Conservation (phyloP, 2,329 filamentous ascomycete genomes). For the Botrytis fabae region DNA sequence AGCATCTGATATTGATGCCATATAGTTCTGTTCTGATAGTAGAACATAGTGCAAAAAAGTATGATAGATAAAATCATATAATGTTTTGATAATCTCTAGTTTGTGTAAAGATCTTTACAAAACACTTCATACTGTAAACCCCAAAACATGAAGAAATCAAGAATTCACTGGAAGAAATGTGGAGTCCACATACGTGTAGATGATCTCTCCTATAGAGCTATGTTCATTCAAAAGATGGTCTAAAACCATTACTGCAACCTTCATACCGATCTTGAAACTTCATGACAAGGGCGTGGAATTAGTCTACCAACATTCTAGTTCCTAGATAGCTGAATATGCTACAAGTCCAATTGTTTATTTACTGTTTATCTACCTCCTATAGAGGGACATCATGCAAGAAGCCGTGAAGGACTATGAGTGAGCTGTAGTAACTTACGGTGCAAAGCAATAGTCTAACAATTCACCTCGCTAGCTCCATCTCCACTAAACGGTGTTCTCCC, state of each 20-base stretch:
- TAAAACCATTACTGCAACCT: not conserved
- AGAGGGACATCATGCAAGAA: not conserved
- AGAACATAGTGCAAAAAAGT: accelerated
- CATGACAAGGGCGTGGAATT: not conserved
- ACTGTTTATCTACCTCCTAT: not conserved
- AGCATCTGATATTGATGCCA: accelerated
- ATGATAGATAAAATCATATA: not conserved
- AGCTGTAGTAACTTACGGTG: not conserved
- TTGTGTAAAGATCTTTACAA: not conserved
- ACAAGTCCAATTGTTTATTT: not conserved
- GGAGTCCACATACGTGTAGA: not conserved
- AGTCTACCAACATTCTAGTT: not conserved
- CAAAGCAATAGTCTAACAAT: not conserved
- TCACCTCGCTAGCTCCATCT: not conserved
- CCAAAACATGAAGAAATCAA: not conserved
- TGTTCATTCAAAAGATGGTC: not conserved
- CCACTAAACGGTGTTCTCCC: not conserved
- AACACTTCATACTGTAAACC: not conserved
- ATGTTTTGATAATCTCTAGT: accelerated
- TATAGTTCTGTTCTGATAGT: not conserved
- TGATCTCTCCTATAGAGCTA: not conserved
- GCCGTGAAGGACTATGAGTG: not conserved
- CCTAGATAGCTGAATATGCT: not conserved
- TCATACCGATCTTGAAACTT: not conserved
- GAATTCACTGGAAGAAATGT: not conserved